Conservation (phyloP, 352 stramenopile genomes). For the Phytophthora nicotianae region DNA sequence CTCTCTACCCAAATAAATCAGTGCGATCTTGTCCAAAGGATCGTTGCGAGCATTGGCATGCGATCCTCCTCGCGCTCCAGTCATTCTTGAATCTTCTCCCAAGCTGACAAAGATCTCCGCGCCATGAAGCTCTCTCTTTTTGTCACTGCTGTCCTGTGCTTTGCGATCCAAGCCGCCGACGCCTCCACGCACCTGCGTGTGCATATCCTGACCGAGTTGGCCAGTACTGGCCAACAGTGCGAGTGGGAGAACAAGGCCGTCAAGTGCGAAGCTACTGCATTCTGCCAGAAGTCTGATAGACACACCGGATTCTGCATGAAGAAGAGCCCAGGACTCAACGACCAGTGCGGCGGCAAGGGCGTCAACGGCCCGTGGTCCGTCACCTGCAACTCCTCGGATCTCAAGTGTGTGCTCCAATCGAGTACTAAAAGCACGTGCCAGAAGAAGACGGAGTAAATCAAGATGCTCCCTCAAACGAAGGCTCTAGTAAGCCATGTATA, state of each 20-base stretch:
- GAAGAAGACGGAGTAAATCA: neutral
- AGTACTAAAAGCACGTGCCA: conserved; percentile 3
- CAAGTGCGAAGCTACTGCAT: conserved; percentile 6
- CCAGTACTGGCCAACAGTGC: neutral
- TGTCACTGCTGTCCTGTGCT: neutral
- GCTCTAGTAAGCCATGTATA: neutral
- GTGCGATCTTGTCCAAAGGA: conserved; percentile 1
- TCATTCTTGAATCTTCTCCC: conserved; percentile 1
- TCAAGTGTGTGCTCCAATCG: neutral
- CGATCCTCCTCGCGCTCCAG: neutral
- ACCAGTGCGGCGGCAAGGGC: conserved; percentile 12
- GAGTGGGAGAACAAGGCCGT: conserved; percentile 8
- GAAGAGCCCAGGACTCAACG: conserved; percentile 10
- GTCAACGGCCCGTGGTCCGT: conserved; percentile 13
- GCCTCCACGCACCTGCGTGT: neutral
- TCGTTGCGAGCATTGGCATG: neutral
- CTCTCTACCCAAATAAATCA: neutral
- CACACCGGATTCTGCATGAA: conserved; percentile 23
- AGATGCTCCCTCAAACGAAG: neutral
- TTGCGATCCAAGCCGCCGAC: neutral
- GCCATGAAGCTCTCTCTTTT: conserved; percentile 2
- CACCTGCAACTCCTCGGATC: conserved; percentile 8
- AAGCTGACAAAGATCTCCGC: neutral
- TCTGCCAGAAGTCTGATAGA: conserved; percentile 18
- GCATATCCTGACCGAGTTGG: conserved; percentile 4